Conservation (phyloP, 1,284 basidiomycete species). For the Sporisorium exsertum region DNA sequence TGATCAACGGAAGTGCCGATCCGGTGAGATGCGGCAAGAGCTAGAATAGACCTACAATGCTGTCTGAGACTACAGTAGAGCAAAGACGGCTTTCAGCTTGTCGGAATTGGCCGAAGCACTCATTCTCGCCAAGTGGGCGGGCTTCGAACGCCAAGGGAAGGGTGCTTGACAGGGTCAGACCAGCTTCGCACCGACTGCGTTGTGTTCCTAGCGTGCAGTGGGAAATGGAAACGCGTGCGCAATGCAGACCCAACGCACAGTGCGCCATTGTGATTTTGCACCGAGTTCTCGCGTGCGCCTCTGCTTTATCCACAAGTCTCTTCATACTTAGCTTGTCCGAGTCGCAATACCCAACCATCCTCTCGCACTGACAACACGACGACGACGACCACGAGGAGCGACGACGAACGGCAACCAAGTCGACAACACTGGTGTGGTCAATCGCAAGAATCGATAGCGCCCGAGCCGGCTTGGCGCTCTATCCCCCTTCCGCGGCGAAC, state of each 20-base stretch:
- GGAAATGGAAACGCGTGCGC: not conserved
- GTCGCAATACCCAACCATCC: not conserved
- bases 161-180: not conserved
- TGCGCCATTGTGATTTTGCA: not conserved
- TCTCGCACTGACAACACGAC: not conserved
- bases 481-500: not conserved
- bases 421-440: not conserved
- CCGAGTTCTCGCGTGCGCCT: not conserved
- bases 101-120: too few relatives aligned
- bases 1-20: not conserved
- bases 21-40: not conserved
- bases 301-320: not conserved
- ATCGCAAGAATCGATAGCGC: not conserved
- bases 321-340: not conserved
- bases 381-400: too few relatives aligned
- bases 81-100: too few relatives aligned
- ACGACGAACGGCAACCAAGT: not conserved
- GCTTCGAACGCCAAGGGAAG: not conserved
- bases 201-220: too few relatives aligned
- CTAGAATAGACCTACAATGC: too few relatives aligned
- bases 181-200: too few relatives aligned
- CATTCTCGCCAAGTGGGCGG: too few relatives aligned
- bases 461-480: not conserved
- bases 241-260: not conserved
- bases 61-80: too few relatives aligned